phyloP scores from a whole-genome alignment of 192 early-diverging fungal genomes.

The Coemansia furcata region DNA sequence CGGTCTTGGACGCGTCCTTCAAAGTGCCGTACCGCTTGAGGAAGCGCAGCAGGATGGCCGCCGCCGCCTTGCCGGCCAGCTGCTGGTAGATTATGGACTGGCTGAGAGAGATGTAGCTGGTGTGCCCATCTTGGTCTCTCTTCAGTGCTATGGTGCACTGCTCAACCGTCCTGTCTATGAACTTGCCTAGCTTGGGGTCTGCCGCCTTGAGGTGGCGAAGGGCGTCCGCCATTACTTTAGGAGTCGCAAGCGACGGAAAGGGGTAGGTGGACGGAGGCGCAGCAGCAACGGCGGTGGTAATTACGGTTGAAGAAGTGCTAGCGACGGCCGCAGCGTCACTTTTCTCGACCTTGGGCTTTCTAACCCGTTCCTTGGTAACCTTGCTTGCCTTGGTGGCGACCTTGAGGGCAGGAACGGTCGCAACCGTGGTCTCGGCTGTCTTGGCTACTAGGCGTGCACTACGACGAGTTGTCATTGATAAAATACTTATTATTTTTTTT shows the following conservation, averaged over 20 bases:
- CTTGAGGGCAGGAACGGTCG: neutral
- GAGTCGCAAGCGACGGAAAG: conserved; percentile 11
- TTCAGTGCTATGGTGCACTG: conserved; percentile 26
- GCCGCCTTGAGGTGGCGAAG: conserved; percentile 40
- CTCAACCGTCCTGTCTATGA: conserved; percentile 39
- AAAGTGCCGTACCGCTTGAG: conserved; percentile 54
- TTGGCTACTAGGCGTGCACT: conserved; percentile 35
- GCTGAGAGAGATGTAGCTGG: conserved; percentile 35
- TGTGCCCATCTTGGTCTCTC: conserved; percentile 23
- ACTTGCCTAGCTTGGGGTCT: conserved; percentile 45
- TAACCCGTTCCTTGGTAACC: neutral
- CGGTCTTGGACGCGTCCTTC: conserved; percentile 17
- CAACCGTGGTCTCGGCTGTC: neutral
- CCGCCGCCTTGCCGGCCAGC: conserved; percentile 66
- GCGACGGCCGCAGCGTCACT: neutral
- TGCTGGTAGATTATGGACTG: conserved; percentile 71
- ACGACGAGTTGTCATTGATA: conserved; percentile 17
- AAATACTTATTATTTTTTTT: too few relatives aligned
- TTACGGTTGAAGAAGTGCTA: neutral
- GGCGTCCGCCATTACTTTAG: conserved; percentile 32
- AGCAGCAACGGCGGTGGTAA: neutral
- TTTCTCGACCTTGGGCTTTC: neutral
- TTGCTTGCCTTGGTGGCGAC: conserved; percentile 9
- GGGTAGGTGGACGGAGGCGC: neutral
- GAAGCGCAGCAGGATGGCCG: conserved; percentile 58